Evolutionary conservation across 2,329 filamentous ascomycete genomes (phyloP).

Genomic region (Curvularia hawaiiensis): DNA sequence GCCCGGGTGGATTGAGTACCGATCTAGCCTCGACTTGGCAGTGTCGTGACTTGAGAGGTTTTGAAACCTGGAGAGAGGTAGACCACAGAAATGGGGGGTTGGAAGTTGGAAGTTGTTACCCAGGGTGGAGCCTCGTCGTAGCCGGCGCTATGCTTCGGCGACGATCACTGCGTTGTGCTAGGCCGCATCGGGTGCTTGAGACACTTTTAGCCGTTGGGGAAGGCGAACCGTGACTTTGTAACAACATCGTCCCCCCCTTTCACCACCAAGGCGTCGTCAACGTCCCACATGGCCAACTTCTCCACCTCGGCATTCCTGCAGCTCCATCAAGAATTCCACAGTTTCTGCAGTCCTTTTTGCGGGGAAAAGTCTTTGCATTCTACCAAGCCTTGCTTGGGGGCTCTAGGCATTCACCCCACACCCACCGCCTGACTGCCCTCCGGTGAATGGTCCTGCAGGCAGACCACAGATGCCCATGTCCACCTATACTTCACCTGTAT

Average conservation of each 20-base stretch:
- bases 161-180: slow-evolving; percentile 15
- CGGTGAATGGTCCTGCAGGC: neutral
- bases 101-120: slow-evolving; percentile 21
- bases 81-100: slow-evolving; percentile 13
- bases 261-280: neutral
- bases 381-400: slow-evolving; percentile 15
- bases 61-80: slow-evolving; percentile 32
- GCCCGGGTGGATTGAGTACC: slow-evolving; percentile 31
- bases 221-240: slow-evolving; percentile 6
- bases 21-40: slow-evolving; percentile 16
- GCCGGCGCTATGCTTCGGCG: slow-evolving; percentile 10
- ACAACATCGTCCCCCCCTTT: neutral
- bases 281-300: neutral
- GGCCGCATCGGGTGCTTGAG: slow-evolving; percentile 4
- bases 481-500: neutral
- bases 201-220: slow-evolving; percentile 10
- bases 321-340: slow-evolving; percentile 5
- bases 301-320: neutral
- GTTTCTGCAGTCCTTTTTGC: neutral
- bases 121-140: slow-evolving; percentile 11
- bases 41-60: slow-evolving; percentile 24
- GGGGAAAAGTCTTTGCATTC: neutral
- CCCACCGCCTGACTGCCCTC: neutral
- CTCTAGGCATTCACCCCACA: neutral
- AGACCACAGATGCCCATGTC: neutral